These are phyloP conservation scores for Geoglossum cookeanum DNA, from an alignment of 2,329 filamentous ascomycete genomes.

Conservation along the genomic window DNA sequence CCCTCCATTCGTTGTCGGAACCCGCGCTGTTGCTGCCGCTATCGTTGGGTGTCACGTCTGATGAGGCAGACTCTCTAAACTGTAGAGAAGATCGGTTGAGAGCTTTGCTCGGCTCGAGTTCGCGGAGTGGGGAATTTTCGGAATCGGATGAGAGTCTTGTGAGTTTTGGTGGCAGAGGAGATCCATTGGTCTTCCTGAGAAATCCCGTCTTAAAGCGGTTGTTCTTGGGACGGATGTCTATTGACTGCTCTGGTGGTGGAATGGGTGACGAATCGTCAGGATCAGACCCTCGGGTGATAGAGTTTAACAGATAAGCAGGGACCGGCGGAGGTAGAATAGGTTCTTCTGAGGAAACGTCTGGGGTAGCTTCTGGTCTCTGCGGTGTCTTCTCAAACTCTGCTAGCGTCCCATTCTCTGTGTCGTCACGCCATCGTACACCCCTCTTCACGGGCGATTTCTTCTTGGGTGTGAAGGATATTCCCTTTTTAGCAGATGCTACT, in stretches of 20 bases:
- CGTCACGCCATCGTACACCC: constrained; percentile 80
- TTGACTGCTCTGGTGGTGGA: constrained; percentile 36
- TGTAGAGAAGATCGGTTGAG: constrained; percentile 26
- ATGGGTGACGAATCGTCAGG: constrained; percentile 33
- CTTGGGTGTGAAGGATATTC: constrained; percentile 66
- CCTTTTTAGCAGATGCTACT: constrained; percentile 42
- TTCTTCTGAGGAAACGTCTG: constrained; percentile 35
- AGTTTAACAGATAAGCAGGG: constrained; percentile 25
- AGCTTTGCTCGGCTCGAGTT: constrained; percentile 30
- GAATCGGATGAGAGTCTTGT: constrained; percentile 41
- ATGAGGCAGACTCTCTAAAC: constrained; percentile 16
- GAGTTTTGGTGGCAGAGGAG: constrained; percentile 36
- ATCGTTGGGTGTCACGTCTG: constrained; percentile 19
- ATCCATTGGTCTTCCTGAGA: constrained; percentile 44
- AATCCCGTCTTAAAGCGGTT: constrained; percentile 82
- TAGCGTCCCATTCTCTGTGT: constrained; percentile 66
- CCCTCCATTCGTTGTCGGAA: constrained; percentile 31
- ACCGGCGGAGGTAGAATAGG: constrained; percentile 15
- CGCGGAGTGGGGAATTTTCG: constrained; percentile 33
- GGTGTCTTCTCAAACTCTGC: constrained; percentile 89
- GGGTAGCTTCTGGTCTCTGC: constrained; percentile 42
- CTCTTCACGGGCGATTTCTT: constrained; percentile 53
- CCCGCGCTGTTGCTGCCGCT: not conserved
- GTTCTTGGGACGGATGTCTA: constrained; percentile 40
- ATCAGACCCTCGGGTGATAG: constrained; percentile 29